Percentiles rank a stretch among this genome's conserved stretches.
These are phyloP conservation scores for Epicoccum sorghinum DNA, from an alignment of 2,329 filamentous ascomycete species.

Conservation along the genomic window DNA sequence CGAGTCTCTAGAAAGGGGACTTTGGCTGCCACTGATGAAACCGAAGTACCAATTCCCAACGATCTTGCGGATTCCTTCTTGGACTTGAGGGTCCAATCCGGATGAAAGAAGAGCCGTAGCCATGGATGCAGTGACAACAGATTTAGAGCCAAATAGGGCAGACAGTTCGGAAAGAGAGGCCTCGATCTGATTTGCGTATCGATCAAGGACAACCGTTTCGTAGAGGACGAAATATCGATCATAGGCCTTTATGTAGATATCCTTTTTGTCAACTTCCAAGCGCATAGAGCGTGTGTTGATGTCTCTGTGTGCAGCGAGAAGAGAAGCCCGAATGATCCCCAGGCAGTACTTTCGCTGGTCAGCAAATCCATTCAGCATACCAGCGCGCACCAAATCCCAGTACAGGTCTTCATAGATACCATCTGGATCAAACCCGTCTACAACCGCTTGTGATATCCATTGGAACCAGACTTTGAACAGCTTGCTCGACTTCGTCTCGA, in stretches of 20 bases:
- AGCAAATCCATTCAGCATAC: conserved; percentile 50
- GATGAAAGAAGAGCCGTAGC: conserved; percentile 51
- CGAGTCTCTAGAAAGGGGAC: conserved; percentile 3
- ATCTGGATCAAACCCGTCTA: conserved; percentile 23
- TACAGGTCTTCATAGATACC: conserved; percentile 43
- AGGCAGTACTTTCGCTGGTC: conserved; percentile 56
- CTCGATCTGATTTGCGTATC: conserved; percentile 57
- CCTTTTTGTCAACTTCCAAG: conserved; percentile 22
- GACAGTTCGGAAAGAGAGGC: conserved; percentile 54
- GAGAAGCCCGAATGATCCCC: conserved; percentile 51
- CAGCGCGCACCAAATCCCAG: conserved; percentile 48
- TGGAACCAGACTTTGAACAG: conserved; percentile 46
- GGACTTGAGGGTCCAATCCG: conserved; percentile 49
- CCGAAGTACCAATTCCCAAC: conserved; percentile 54
- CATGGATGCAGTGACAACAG: conserved; percentile 49
- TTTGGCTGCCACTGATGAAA: conserved; percentile 22
- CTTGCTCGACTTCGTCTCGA: conserved; percentile 27
- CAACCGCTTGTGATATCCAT: conserved; percentile 36
- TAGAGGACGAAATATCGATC: conserved; percentile 53
- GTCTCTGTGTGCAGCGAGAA: conserved; percentile 37
- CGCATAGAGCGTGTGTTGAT: conserved; percentile 35
- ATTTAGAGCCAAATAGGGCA: conserved; percentile 43
- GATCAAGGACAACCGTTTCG: conserved; percentile 56
- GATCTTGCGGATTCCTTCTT: conserved; percentile 55
- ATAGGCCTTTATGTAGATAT: conserved; percentile 43